Evolutionary conservation across 108 stramenopile species (phyloP).

Genomic region (Epipyxis sp.): DNA sequence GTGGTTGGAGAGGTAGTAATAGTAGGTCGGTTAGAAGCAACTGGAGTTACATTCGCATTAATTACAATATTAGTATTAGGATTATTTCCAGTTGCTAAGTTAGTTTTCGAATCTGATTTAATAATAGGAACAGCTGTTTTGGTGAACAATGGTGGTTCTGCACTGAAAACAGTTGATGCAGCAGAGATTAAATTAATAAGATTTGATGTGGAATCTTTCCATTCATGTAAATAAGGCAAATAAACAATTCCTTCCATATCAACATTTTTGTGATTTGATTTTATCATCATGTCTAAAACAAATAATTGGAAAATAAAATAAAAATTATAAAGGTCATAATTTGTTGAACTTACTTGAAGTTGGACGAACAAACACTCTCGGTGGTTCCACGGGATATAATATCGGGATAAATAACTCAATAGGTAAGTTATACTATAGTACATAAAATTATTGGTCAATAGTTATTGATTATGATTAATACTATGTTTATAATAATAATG

Average conservation of each 20-base stretch:
- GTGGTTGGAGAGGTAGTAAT: too few relatives aligned
- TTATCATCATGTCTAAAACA: neutral
- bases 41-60: too few relatives aligned
- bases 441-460: too few relatives aligned
- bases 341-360: conserved; percentile 64
- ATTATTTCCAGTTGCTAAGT: too few relatives aligned
- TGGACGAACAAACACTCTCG: conserved; percentile 77
- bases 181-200: conserved; percentile 69
- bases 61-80: too few relatives aligned
- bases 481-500: too few relatives aligned
- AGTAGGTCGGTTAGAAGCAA: too few relatives aligned
- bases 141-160: conserved; percentile 87
- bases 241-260: conserved; percentile 74
- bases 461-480: too few relatives aligned
- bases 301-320: neutral
- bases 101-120: neutral
- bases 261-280: conserved; percentile 53
- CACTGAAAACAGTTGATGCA: conserved; percentile 81
- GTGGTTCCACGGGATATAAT: conserved; percentile 74
- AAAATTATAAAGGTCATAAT: neutral
- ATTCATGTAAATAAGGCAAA: conserved; percentile 86
- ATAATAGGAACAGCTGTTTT: conserved; percentile 25
- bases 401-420: conserved; percentile 84
- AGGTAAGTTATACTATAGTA: conserved; percentile 72
- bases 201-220: conserved; percentile 67